phyloP scores from a whole-genome alignment of 805 yeast genomes.

The Debaryomyces prosopidis region DNA sequence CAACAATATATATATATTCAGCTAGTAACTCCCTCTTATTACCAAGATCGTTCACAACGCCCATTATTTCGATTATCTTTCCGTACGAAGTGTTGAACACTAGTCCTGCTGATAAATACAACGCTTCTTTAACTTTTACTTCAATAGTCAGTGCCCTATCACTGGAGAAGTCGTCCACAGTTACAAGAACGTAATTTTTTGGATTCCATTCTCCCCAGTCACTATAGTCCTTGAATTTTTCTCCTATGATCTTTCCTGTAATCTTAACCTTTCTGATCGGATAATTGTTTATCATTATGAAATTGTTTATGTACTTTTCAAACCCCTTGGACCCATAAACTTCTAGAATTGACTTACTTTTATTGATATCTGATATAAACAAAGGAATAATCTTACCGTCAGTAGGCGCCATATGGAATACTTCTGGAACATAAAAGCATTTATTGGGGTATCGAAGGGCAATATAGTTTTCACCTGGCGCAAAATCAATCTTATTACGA shows the following conservation, averaged over 20 bases:
- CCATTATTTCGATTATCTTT: slow-evolving; percentile 26
- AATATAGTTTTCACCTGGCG: slow-evolving; percentile 36
- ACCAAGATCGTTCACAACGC: slow-evolving; percentile 2
- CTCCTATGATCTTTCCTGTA: slow-evolving; percentile 30
- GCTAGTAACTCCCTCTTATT: slow-evolving; percentile 10
- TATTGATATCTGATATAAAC: slow-evolving; percentile 30
- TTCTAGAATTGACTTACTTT: slow-evolving; percentile 5
- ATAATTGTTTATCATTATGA: slow-evolving; percentile 29
- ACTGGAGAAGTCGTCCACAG: slow-evolving; percentile 38
- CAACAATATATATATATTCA: slow-evolving; percentile 13
- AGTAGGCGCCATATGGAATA: slow-evolving; percentile 34
- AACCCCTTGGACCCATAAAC: slow-evolving; percentile 20
- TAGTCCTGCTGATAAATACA: slow-evolving; percentile 15
- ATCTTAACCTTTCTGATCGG: slow-evolving; percentile 29
- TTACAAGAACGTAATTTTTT: slow-evolving; percentile 16
- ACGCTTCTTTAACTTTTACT: slow-evolving; percentile 16
- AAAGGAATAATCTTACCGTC: slow-evolving; percentile 20
- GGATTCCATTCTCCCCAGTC: neutral
- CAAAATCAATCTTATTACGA: slow-evolving; percentile 22
- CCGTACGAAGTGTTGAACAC: slow-evolving; percentile 20
- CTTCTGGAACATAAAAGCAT: slow-evolving; percentile 32
- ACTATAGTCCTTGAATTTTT: slow-evolving; percentile 11
- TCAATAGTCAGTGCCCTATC: slow-evolving; percentile 21
- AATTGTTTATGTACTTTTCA: slow-evolving; percentile 5
- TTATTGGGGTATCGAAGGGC: slow-evolving; percentile 22